Conservation (phyloP, 768 basidiomycete species). For the Mycena olivaceomarginata region DNA sequence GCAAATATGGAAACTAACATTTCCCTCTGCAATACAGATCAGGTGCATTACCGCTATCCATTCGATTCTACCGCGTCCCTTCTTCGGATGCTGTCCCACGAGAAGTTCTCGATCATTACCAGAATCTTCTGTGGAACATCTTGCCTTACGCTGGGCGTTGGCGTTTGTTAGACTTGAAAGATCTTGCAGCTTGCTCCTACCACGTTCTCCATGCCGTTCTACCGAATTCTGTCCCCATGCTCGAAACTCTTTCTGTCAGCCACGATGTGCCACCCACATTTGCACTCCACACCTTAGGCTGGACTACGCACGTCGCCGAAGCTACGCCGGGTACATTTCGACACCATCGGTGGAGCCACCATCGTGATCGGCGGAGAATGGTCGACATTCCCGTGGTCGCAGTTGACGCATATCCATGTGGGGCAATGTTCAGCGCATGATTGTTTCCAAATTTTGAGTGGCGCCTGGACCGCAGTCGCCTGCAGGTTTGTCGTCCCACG, state of each 20-base stretch:
- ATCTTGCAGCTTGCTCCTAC: neutral
- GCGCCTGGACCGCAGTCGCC: neutral
- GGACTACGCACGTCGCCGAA: neutral
- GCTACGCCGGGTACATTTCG: neutral
- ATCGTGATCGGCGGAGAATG: neutral
- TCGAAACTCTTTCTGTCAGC: constrained; percentile 3
- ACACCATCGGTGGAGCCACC: neutral
- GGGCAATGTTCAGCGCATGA: neutral
- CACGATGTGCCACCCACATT: neutral
- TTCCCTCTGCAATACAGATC: constrained; percentile 9
- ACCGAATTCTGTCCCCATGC: neutral
- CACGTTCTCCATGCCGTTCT: neutral
- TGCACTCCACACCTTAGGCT: neutral
- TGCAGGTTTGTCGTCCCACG: neutral
- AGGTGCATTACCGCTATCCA: constrained; percentile 14
- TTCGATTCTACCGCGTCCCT: neutral
- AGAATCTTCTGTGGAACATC: constrained; percentile 3
- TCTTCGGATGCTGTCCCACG: neutral
- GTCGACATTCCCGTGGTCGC: constrained; percentile 5
- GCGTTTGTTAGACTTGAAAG: constrained; percentile 7
- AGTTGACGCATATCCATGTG: constrained; percentile 11
- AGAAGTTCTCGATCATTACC: neutral
- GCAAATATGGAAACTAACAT: neutral
- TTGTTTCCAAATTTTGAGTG: neutral
- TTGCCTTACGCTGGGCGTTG: constrained; percentile 10